Evolutionary conservation across 192 early-diverging fungal genomes (phyloP).

Genomic region (Phlyctochytrium bullatum): DNA sequence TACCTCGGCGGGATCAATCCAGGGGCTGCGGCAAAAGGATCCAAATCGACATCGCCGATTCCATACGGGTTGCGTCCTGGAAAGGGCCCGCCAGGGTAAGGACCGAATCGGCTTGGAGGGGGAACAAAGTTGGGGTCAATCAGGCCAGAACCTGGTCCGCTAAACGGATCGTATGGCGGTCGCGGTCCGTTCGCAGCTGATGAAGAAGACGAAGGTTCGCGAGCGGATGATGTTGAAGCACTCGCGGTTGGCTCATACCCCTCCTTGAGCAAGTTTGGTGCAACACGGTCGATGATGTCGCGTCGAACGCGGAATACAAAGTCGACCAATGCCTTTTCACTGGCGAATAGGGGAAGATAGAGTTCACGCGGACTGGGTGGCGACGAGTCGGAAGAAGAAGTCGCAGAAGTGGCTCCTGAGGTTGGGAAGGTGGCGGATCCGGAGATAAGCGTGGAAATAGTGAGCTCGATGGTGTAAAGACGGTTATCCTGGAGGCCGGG

Average conservation of each 20-base stretch:
- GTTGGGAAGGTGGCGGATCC: slow-evolving; percentile 29
- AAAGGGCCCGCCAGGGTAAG: background rate
- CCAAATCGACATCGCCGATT: slow-evolving; percentile 73
- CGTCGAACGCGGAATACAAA: slow-evolving; percentile 60
- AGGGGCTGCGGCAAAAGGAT: slow-evolving; percentile 55
- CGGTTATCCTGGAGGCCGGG: slow-evolving; percentile 29
- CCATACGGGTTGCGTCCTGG: slow-evolving; percentile 46
- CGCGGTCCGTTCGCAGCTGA: background rate
- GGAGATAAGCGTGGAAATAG: slow-evolving; percentile 22
- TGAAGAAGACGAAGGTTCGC: slow-evolving; percentile 1
- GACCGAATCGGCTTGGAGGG: background rate
- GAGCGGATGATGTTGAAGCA: background rate
- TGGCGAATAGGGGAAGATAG: background rate
- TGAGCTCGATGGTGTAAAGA: slow-evolving; percentile 35
- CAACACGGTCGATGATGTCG: slow-evolving; percentile 62
- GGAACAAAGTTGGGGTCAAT: background rate
- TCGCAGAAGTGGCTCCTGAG: background rate
- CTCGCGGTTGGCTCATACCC: slow-evolving; percentile 56
- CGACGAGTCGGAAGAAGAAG: slow-evolving; percentile 1
- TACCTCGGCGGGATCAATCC: slow-evolving; percentile 49
- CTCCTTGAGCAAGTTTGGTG: slow-evolving; percentile 67
- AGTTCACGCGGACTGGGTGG: background rate
- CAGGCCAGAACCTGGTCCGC: background rate
- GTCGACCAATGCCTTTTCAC: slow-evolving; percentile 50
- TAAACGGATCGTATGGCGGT: background rate